These are phyloP conservation scores for Trichoderma sp. DNA, from an alignment of 2,329 filamentous ascomycete genomes.

Conservation along the genomic window DNA sequence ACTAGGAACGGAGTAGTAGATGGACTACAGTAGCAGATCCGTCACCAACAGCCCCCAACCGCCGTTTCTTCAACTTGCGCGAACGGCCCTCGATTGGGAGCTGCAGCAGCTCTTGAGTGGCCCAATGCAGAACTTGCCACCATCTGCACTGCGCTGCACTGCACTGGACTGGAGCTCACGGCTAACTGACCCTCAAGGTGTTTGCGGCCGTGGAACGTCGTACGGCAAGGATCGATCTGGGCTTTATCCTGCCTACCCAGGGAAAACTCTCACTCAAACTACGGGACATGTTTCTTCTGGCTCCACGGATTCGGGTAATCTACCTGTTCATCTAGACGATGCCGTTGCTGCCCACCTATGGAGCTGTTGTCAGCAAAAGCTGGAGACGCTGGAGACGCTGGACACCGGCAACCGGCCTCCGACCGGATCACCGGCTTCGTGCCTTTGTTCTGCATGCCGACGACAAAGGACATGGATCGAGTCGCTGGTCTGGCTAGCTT, in stretches of 20 bases:
- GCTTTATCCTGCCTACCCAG: no score
- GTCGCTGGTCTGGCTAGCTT: conserved; percentile 11
- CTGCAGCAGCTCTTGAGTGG: conserved; percentile 22
- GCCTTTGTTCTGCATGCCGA: not conserved
- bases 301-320: not conserved
- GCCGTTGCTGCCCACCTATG: not conserved
- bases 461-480: conserved; percentile 1
- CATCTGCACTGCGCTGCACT: not conserved
- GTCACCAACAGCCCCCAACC: conserved; percentile 26
- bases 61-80: conserved; percentile 8
- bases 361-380: conserved; percentile 5
- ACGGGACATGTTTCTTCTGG: not conserved
- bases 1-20: not conserved
- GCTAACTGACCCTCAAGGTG: no score
- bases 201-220: no score
- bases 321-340: not conserved
- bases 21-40: not conserved
- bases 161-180: no score
- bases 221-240: no score
- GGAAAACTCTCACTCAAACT: no score
- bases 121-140: conserved; percentile 15
- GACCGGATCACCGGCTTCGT: not conserved
- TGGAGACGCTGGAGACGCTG: not conserved
- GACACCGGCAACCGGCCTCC: not conserved
- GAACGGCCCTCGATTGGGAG: conserved; percentile 16